These are phyloP conservation scores for Immersiporthe knoxdaviesiana DNA, from an alignment of 2,329 filamentous ascomycete species.

Conservation along the genomic window DNA sequence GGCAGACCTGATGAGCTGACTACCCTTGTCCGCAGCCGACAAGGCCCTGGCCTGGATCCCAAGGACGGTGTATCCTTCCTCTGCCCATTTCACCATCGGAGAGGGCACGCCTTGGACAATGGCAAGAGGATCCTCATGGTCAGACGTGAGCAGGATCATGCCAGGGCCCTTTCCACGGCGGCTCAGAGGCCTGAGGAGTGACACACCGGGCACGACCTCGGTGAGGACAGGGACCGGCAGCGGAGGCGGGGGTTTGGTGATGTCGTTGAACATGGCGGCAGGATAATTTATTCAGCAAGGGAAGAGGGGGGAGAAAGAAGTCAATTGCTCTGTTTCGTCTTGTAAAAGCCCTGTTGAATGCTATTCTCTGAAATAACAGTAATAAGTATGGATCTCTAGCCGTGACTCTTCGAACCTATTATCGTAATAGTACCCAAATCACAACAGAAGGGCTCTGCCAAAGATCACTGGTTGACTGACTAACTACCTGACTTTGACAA, in stretches of 20 bases:
- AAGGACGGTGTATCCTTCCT: constrained; percentile 30
- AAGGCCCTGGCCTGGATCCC: constrained; percentile 26
- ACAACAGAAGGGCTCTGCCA: background rate
- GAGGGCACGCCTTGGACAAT: constrained; percentile 25
- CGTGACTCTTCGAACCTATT: background rate
- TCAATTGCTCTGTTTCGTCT: background rate
- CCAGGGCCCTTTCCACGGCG: constrained; percentile 36
- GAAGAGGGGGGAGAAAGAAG: background rate
- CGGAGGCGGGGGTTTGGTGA: constrained; percentile 26
- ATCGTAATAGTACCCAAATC: background rate
- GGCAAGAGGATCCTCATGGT: constrained; percentile 23
- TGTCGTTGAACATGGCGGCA: constrained; percentile 24
- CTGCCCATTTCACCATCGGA: constrained; percentile 28
- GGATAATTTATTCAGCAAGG: background rate
- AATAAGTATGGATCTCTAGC: background rate
- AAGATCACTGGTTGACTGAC: background rate
- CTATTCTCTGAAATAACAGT: background rate
- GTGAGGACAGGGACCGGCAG: constrained; percentile 25
- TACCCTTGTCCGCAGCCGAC: background rate
- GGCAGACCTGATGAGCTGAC: constrained; percentile 11
- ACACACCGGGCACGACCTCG: constrained; percentile 19
- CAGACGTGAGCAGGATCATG: constrained; percentile 33
- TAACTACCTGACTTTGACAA: no score
- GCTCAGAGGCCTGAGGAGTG: constrained; percentile 33
- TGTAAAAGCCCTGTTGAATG: background rate